Base-by-base conservation (phyloP, 2,329 filamentous ascomycete genomes). In the Cercospora zeina region DNA sequence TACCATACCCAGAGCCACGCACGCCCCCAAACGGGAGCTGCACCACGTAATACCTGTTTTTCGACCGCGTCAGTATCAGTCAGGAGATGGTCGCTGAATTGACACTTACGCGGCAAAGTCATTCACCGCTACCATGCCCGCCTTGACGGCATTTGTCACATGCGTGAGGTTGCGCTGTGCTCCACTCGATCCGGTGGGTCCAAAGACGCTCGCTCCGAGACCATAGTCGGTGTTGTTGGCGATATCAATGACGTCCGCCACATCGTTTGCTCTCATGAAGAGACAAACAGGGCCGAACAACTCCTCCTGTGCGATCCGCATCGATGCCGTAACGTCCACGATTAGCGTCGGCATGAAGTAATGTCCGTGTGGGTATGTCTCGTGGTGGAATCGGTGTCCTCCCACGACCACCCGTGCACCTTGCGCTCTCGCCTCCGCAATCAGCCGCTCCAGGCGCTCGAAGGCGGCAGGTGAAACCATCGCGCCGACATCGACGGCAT, bases 291-390 rank as follows among this genome's bases (percentile, higher is more conserved):
- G 95, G 0, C 90, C 93, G 76, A 99, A 99, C 71, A 95, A 91
- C 77, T 99, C 95, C 67, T 90, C 88, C 68, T 90, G 88, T 0
- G 95, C 92, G 70, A 99, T 93, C 13, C 80, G 81, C 95, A 99
- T 99, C 54, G 83, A 80, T 0, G 88, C 83, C 0, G 89, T 95
- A 4, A 99, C 93, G 75, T 96, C 89, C n/a, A 87, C 90, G 49
- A 99, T 85, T 21, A 99, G 83, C 0, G 95, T 99, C 0, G 95
- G 95, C 19, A 84, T 77, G 81, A 99, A 99, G 82, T 97, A 99
- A 78, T 96, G 91, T 21, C 92, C 95, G 19, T 83, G 79, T 0
- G 89, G 87, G 73, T 93, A 83, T 2, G 85, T 80, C 0, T 91
- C 89, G 76, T 97, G 92, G 4, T 73, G 68, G 74, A 87, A 83